phyloP scores from a whole-genome alignment of 495 filamentous ascomycete species.

The Talaromyces borbonicus region DNA sequence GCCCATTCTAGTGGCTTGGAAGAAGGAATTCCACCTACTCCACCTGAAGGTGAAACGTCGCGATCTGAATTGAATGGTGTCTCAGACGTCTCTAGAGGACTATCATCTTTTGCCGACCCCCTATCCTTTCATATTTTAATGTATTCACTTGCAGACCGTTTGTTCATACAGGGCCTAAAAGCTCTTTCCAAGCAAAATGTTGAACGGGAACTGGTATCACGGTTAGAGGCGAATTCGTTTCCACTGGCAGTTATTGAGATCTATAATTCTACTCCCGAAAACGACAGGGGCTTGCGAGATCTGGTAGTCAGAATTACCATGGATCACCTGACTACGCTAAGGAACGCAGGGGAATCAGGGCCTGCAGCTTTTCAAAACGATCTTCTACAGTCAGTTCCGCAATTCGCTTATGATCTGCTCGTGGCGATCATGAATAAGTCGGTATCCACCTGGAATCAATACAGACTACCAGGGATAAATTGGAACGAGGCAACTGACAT shows the following conservation, averaged over 20 bases:
- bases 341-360: not conserved
- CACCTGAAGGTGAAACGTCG: not conserved
- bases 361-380: slow-evolving; percentile 4
- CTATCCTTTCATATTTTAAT: slow-evolving; percentile 11
- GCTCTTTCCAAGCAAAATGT: slow-evolving; percentile 8
- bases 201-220: slow-evolving; percentile 4
- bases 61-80: not conserved
- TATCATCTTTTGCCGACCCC: not conserved
- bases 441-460: no score
- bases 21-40: not conserved
- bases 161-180: slow-evolving; percentile 13
- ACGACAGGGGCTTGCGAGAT: slow-evolving; percentile 25
- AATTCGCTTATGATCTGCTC: slow-evolving; percentile 10
- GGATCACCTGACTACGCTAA: slow-evolving; percentile 7
- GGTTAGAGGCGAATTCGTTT: slow-evolving; percentile 15
- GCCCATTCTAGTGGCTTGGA: no score
- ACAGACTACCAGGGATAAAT: no score
- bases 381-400: slow-evolving; percentile 9
- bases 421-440: slow-evolving; percentile 7
- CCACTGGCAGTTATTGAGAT: slow-evolving; percentile 18
- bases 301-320: slow-evolving; percentile 16
- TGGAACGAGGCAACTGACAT: no score
- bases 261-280: slow-evolving; percentile 22
- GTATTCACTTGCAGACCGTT: slow-evolving; percentile 14
- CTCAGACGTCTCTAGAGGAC: not conserved